Evolutionary conservation across 2,329 filamentous ascomycete species (phyloP).

Genomic region (Penicillium psychrosexuale): DNA sequence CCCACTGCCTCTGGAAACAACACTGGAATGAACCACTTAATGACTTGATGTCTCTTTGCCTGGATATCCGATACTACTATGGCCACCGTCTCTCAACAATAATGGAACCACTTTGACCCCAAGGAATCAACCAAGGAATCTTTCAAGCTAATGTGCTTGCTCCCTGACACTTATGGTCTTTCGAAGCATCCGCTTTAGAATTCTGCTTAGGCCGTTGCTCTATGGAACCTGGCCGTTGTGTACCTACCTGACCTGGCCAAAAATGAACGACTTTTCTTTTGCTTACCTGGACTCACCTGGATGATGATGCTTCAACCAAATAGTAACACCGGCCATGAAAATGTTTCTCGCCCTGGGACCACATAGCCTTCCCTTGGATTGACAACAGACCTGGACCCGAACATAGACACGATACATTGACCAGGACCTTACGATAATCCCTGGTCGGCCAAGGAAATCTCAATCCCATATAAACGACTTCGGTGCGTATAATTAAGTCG

Average conservation of each 20-base stretch:
- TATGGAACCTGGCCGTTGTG: conserved; percentile 12
- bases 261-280: conserved; percentile 2
- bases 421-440: conserved; percentile 5
- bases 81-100: conserved; percentile 4
- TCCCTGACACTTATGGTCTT: conserved; percentile 9
- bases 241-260: conserved; percentile 1
- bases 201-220: conserved; percentile 14
- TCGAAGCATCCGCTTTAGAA: conserved; percentile 14
- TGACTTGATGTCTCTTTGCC: conserved; percentile 10
- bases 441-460: conserved; percentile 6
- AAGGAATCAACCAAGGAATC: conserved; percentile 9
- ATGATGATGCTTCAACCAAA: conserved; percentile 5
- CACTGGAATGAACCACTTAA: conserved; percentile 10
- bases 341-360: background rate
- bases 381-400: conserved; percentile 8
- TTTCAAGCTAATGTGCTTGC: conserved; percentile 21
- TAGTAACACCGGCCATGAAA: conserved; percentile 10
- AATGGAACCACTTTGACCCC: conserved; percentile 13
- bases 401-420: background rate
- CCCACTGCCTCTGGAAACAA: conserved; percentile 4
- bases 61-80: conserved; percentile 14
- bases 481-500: conserved; percentile 14
- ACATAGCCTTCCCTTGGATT: conserved; percentile 1
- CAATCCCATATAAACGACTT: background rate
- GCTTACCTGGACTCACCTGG: conserved; percentile 11